Conservation (phyloP, 345 rosid species). For the Corchorus olitorius region DNA sequence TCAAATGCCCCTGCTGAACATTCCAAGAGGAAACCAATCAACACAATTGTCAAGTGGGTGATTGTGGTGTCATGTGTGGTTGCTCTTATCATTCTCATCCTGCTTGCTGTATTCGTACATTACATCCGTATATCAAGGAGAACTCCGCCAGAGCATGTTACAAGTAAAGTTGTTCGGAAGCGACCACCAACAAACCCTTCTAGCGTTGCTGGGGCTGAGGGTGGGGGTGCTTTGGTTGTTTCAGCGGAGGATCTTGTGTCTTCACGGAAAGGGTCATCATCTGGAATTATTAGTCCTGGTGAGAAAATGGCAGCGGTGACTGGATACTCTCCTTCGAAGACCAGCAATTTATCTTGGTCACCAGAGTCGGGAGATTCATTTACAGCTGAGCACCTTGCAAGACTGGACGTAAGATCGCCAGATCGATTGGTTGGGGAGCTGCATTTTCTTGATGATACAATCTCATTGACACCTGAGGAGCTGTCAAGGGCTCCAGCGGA, state of each 20-base stretch:
- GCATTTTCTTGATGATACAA: constrained; percentile 87
- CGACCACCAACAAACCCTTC: constrained; percentile 55
- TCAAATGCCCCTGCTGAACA: constrained; percentile 39
- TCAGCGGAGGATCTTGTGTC: constrained; percentile 87
- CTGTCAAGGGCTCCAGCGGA: constrained; percentile 96
- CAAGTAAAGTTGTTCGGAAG: constrained; percentile 48
- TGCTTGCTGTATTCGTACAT: constrained; percentile 71
- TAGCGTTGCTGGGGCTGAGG: constrained; percentile 41
- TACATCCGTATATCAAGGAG: constrained; percentile 64
- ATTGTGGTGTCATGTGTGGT: constrained; percentile 73
- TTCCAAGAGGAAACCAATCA: constrained; percentile 56
- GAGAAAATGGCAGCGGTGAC: constrained; percentile 66
- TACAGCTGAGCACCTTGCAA: constrained; percentile 70
- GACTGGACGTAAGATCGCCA: constrained; percentile 91
- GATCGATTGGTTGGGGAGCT: constrained; percentile 89
- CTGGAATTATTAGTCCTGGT: constrained; percentile 76
- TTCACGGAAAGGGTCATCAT: constrained; percentile 78
- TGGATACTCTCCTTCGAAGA: constrained; percentile 91
- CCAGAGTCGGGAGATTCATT: constrained; percentile 94
- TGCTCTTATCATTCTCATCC: constrained; percentile 65
- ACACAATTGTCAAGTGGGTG: constrained; percentile 59
- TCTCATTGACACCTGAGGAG: constrained; percentile 89
- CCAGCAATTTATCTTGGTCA: constrained; percentile 80
- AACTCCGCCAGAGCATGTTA: constrained; percentile 44
- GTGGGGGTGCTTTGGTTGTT: constrained; percentile 69